phyloP scores from a whole-genome alignment of 108 stramenopile species.

The Aurantiochytrium sp. region DNA sequence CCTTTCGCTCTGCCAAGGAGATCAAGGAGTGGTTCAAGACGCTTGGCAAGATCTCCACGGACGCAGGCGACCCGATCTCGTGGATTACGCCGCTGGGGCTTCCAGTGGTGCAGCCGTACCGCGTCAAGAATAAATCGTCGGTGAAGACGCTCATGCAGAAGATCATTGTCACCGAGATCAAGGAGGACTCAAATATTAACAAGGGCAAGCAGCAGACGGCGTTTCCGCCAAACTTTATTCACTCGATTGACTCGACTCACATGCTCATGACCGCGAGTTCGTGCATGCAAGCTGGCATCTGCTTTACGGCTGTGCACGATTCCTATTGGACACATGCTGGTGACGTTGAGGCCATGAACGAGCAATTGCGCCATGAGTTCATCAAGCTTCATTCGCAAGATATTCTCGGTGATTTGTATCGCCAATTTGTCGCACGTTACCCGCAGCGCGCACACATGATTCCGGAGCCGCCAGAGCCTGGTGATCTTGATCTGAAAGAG shows the following conservation, averaged over 20 bases:
- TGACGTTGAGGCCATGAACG: constrained; percentile 92
- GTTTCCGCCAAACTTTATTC: constrained; percentile 98
- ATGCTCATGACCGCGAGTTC: constrained; percentile 97
- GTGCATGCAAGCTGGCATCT: constrained; percentile 78
- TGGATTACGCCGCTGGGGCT: constrained; percentile 96
- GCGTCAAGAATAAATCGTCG: constrained; percentile 53
- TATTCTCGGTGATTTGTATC: constrained; percentile 71
- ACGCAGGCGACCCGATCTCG: constrained; percentile 81
- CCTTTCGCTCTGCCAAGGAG: constrained; percentile 79
- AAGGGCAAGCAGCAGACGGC: constrained; percentile 75
- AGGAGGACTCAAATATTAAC: constrained; percentile 76
- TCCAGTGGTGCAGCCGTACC: constrained; percentile 96
- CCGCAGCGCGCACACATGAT: constrained; percentile 69
- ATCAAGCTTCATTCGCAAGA: constrained; percentile 86
- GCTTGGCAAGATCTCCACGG: constrained; percentile 71
- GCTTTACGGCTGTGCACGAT: constrained; percentile 97
- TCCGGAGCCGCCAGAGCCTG: constrained; percentile 78
- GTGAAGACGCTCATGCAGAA: constrained; percentile 85
- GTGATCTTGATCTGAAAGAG: constrained; percentile 76
- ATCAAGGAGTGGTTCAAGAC: constrained; percentile 95
- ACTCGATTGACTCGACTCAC: constrained; percentile 96
- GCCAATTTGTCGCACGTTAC: constrained; percentile 70
- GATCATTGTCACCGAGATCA: constrained; percentile 65
- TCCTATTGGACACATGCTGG: constrained; percentile 97
- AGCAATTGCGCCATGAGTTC: constrained; percentile 73